phyloP scores from a whole-genome alignment of 345 rosid species.

The Gossypium raimondii region DNA sequence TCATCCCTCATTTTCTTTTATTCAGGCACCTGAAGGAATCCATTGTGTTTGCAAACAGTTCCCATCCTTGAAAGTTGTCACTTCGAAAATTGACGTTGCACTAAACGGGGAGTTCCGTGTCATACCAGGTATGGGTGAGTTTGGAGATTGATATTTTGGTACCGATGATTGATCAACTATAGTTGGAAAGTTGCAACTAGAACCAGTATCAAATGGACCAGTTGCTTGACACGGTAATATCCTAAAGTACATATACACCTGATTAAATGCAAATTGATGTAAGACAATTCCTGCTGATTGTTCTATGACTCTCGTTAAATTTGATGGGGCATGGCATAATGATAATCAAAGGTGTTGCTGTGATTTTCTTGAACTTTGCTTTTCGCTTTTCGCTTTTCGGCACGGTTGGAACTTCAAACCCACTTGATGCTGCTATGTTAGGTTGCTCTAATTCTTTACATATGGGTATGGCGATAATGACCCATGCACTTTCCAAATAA shows the following conservation, averaged over 20 bases:
- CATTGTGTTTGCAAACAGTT: constrained; percentile 79
- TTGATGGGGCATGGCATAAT: not conserved
- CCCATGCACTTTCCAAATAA: no score
- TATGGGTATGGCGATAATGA: no score
- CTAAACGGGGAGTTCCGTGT: constrained; percentile 86
- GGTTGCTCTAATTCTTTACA: not conserved
- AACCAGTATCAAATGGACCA: constrained; percentile 3
- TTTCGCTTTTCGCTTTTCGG: not conserved
- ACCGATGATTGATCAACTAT: constrained; percentile 63
- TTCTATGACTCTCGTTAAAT: not conserved
- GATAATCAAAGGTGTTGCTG: not conserved
- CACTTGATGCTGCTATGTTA: not conserved
- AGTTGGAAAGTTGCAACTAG: not conserved
- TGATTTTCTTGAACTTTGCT: not conserved
- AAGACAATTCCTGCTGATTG: not conserved
- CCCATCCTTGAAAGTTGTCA: constrained; percentile 83
- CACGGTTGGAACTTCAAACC: not conserved
- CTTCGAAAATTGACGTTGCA: constrained; percentile 85
- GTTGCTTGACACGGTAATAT: not conserved
- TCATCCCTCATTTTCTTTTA: constrained; percentile 3
- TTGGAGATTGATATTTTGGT: constrained; percentile 95
- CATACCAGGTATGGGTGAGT: constrained; percentile 97
- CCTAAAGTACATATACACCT: not conserved
- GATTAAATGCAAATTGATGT: not conserved
- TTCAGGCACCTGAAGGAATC: constrained; percentile 95